These are phyloP conservation scores for Moesziomyces parantarcticus DNA, from an alignment of 1,284 basidiomycete genomes.

Conservation along the genomic window DNA sequence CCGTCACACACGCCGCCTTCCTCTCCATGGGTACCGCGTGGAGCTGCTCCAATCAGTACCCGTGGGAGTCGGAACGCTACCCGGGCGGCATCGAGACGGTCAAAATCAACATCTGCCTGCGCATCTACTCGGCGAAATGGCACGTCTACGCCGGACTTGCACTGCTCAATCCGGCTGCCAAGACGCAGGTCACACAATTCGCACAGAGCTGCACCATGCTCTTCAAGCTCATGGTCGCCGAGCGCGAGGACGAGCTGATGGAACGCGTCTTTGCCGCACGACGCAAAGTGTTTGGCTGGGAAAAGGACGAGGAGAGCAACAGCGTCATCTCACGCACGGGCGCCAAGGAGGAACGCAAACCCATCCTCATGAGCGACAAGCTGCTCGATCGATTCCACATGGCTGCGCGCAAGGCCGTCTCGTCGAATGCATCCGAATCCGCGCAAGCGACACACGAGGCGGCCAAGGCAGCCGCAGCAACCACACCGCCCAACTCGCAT, in stretches of 20 bases:
- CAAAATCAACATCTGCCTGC: conserved; percentile 90
- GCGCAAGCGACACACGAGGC: background rate
- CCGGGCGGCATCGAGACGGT: conserved; percentile 98
- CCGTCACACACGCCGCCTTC: conserved; percentile 97
- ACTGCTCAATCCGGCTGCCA: conserved; percentile 93
- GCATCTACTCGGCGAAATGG: conserved; percentile 97
- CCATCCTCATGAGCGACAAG: conserved; percentile 87
- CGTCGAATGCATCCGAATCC: conserved; percentile 5
- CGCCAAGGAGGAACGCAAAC: conserved; percentile 69
- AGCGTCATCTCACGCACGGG: conserved; percentile 43
- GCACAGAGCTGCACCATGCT: conserved; percentile 85
- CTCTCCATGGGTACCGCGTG: conserved; percentile 98
- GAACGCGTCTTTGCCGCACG: conserved; percentile 81
- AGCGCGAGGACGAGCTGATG: conserved; percentile 73
- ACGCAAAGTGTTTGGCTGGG: conserved; percentile 79
- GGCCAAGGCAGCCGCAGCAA: conserved; percentile 1
- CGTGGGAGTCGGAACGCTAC: conserved; percentile 92
- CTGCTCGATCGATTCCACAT: conserved; percentile 90
- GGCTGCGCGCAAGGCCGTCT: conserved; percentile 71
- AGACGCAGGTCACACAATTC: conserved; percentile 85
- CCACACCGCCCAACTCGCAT: conserved; percentile 80
- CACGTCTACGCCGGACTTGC: conserved; percentile 99
- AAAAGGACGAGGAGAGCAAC: conserved; percentile 56
- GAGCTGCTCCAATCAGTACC: conserved; percentile 81
- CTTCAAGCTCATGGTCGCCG: conserved; percentile 95